Evolutionary conservation across 768 basidiomycete genomes (phyloP), one percentile per base, ranked within the genome.

Genomic region (Lepiota venenata): DNA sequence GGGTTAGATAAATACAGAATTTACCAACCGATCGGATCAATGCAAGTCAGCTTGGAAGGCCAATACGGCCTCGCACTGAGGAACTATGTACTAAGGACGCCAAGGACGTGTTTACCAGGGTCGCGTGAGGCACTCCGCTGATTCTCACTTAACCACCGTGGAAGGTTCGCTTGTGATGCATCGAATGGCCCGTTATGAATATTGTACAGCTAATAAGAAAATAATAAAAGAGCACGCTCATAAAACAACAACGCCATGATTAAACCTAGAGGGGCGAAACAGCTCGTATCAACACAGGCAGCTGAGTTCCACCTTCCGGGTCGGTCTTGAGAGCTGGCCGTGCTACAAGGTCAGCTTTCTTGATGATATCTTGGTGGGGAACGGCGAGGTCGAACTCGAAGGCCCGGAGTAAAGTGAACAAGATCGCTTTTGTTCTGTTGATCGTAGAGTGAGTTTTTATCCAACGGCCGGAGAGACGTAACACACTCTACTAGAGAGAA

Each of bases 401-500:
- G 0, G 76, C 70, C 2, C 81, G 76, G 5, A 83, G 52, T 4
- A 84, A 72, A 0, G 73, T 72, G 55, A 82, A 83, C 0, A 83
- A 54, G 2, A 81, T 37, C 0, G 66, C 64, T 56, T 67, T 68
- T 59, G 61, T 67, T 47, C 68, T 67, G 42, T 18, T 6, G 16
- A 37, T 18, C 16, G 1, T 32, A 49, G 18, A 44, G 43, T 39
- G 16, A 50, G 27, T 25, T 21, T 55, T 20, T 16, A n/a, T 37
- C 4, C 3, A 6, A 15, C 29, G 36, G 22, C 38, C 25, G 15
- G 22, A 12, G 25, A 16, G 4, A n/a, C n/a, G 15, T 15, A 15
- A 74, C 81, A 44, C 51, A 82, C 81, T 83, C 83, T 18, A 77
- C 66, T n/a, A 87, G 61, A 5, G 85, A 72, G 62, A 87, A 87